Evolutionary conservation across 352 stramenopile species (phyloP), one percentile per base, ranked within the genome.

Genomic region (Hyaloperonospora brassicae): DNA sequence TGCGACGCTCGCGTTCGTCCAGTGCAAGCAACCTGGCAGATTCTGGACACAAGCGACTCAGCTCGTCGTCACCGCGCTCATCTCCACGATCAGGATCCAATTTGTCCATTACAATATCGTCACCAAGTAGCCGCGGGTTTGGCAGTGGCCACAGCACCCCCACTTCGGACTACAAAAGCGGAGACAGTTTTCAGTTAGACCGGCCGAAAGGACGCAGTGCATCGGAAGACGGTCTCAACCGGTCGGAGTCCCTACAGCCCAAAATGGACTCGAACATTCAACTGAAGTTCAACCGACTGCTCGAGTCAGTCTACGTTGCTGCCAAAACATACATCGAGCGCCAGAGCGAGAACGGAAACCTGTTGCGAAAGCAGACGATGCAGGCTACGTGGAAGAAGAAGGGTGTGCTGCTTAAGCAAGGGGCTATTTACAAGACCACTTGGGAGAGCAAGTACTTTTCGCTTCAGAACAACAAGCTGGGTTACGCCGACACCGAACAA

Each of bases 321-420:
- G 84, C 84, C 11, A 94, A 94, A 54, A 79, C 75, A 45, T 94
- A 94, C 58, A 92, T 92, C 43, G 82, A 89, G 31, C 72, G 59
- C 7, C 78, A 89, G 55, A 85, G 72, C 17, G 57, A 79, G 24
- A 72, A 68, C n/a, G 81, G 76, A 1, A 86, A 76, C 45, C 50
- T 86, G 44, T 42, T 89, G 21, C 72, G 78, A 23, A 88, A 81
- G 40, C 71, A 86, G 52, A 74, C 73, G 12, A 66, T 75, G 22
- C 76, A 87, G 45, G 84, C 84, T 21, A 93, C 82, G 40, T 95
- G 84, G 84, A 95, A 95, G 70, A 95, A 95, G 66, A 93, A 93
- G 55, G 84, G 84, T 0, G 62, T 82, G 60, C 62, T 95, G 22
- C 62, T 95, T 6, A 95, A 95, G 59, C 84, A 95, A 53, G 82